Conservation (phyloP, 306 rosid species). For the Begonia masoniana region DNA sequence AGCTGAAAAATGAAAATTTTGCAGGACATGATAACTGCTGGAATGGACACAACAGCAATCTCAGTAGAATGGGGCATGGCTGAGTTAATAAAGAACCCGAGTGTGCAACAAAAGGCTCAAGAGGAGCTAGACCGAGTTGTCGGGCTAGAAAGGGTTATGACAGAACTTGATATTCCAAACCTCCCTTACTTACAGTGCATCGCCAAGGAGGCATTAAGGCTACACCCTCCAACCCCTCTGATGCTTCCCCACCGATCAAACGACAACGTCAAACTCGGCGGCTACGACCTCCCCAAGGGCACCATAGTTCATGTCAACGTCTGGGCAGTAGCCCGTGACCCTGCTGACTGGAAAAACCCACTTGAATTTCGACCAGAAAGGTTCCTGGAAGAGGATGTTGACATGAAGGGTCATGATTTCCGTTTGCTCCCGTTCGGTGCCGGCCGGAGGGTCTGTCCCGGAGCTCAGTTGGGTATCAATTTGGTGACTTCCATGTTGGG, state of each 20-base stretch:
- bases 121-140: conserved; percentile 57
- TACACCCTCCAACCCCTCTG: conserved; percentile 92
- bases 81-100: conserved; percentile 56
- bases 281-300: conserved; percentile 77
- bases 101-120: conserved; percentile 76
- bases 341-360: conserved; percentile 52
- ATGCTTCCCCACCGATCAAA: conserved; percentile 88
- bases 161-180: conserved; percentile 47
- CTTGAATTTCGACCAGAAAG: conserved; percentile 69
- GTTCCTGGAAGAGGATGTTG: conserved; percentile 76
- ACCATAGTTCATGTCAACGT: conserved; percentile 78
- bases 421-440: conserved; percentile 77
- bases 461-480: conserved; percentile 77
- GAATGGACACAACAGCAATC: conserved; percentile 71
- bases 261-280: conserved; percentile 58
- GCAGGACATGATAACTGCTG: conserved; percentile 89
- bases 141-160: conserved; percentile 56
- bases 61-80: conserved; percentile 91
- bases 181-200: conserved; percentile 67
- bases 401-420: conserved; percentile 82
- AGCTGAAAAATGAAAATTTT: neutral
- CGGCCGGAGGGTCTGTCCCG: conserved; percentile 77
- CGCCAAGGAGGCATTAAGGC: conserved; percentile 62
- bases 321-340: conserved; percentile 81
- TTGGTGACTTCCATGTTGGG: conserved; percentile 79